These are phyloP conservation scores for Caloboletus firmus DNA, from an alignment of 1,284 basidiomycete species.

Conservation along the genomic window DNA sequence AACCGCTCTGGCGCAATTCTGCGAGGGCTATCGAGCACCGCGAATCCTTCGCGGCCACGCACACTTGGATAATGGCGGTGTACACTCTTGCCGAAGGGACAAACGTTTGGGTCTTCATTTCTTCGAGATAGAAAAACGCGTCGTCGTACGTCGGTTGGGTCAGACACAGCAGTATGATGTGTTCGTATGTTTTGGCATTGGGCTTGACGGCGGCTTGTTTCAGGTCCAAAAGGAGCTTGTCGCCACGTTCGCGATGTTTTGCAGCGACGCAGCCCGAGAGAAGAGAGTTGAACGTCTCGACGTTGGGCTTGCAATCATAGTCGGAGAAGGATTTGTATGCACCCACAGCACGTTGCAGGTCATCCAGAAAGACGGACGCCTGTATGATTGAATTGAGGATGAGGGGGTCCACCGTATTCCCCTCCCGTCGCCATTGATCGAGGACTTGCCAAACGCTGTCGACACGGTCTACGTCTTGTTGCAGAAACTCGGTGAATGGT, in stretches of 20 bases:
- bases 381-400: conserved; percentile 67
- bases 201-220: conserved; percentile 54
- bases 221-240: conserved; percentile 62
- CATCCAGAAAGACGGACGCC: conserved; percentile 60
- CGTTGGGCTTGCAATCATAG: conserved; percentile 55
- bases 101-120: conserved; percentile 71
- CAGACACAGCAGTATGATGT: conserved; percentile 67
- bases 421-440: conserved; percentile 57
- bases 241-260: conserved; percentile 58
- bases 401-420: conserved; percentile 52
- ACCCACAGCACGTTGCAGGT: conserved; percentile 76
- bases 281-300: conserved; percentile 71
- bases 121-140: conserved; percentile 85
- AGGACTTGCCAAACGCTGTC: conserved; percentile 68
- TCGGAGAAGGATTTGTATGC: conserved; percentile 66
- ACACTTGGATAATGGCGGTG: conserved; percentile 59
- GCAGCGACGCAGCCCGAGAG: conserved; percentile 62
- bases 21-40: conserved; percentile 67
- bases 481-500: conserved; percentile 54
- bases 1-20: conserved; percentile 63
- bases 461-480: conserved; percentile 50
- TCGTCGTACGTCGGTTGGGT: conserved; percentile 77
- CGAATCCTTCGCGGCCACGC: conserved; percentile 54
- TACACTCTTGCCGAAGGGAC: conserved; percentile 61
- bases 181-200: conserved; percentile 60